Percentiles rank a stretch among this genome's conserved stretches.
phyloP scores from a whole-genome alignment of 202 grass and related monocot genomes.

The Miscanthus sacchariflorus region DNA sequence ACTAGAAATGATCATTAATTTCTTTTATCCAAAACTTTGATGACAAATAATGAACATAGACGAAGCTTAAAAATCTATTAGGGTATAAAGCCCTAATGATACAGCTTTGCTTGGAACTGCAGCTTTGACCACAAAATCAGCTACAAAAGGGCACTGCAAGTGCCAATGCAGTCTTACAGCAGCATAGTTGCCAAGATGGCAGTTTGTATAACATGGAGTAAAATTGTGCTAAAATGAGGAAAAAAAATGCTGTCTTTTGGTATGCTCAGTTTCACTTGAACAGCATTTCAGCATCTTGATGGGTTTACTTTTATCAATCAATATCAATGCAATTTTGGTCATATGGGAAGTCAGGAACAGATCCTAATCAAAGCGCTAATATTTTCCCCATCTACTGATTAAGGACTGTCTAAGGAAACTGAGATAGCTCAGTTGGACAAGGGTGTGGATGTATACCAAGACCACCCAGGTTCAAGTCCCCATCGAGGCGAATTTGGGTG shows the following conservation, averaged over 20 bases:
- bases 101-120: conserved; percentile 7
- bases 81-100: background rate
- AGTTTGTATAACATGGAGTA: background rate
- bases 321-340: background rate
- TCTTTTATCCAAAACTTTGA: background rate
- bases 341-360: background rate
- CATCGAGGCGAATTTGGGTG: background rate
- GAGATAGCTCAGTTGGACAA: background rate
- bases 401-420: background rate
- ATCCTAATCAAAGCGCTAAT: conserved; percentile 9
- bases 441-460: background rate
- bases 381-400: background rate
- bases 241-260: background rate
- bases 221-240: background rate
- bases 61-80: background rate
- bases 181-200: conserved; percentile 8
- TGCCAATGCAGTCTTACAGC: background rate
- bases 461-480: background rate
- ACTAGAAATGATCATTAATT: conserved; percentile 34
- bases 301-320: background rate
- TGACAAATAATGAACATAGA: conserved; percentile 8
- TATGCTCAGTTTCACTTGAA: background rate
- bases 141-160: background rate
- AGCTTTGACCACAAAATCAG: background rate
- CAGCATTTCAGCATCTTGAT: background rate